Evolutionary conservation across 2,329 filamentous ascomycete species (phyloP).

Genomic region (Trichoderma sp.): DNA sequence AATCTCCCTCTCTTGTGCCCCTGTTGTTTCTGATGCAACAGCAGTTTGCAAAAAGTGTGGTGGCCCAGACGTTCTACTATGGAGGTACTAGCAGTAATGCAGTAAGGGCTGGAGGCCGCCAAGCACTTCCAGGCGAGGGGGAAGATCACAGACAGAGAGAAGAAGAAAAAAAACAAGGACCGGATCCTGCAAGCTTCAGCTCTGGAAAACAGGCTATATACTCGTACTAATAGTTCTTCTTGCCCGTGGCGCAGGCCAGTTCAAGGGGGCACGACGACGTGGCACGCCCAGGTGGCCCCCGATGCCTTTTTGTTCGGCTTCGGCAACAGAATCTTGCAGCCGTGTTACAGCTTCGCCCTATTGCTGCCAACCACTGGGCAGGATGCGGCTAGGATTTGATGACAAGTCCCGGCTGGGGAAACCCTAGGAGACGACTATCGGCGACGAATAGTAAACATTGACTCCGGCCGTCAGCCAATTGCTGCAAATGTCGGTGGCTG

Average conservation of each 20-base stretch:
- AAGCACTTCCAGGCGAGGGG: neutral
- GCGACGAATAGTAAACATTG: neutral
- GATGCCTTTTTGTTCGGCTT: neutral
- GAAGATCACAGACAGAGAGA: neutral
- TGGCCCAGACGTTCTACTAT: neutral
- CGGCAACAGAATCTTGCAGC: neutral
- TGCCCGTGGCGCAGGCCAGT: neutral
- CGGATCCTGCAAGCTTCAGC: neutral
- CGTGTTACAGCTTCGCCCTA: neutral
- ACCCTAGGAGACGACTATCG: neutral
- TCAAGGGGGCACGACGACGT: slow-evolving; percentile 7
- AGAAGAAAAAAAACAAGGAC: neutral
- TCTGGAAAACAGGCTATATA: neutral
- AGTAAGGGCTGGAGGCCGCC: neutral
- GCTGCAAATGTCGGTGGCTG: neutral
- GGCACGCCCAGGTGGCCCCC: slow-evolving; percentile 11
- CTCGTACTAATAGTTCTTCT: neutral
- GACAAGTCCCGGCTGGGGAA: neutral
- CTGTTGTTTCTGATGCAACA: neutral
- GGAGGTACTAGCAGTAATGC: neutral
- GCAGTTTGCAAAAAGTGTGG: neutral
- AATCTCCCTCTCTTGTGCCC: neutral
- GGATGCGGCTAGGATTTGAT: neutral
- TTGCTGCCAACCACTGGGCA: neutral
- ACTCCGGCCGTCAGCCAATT: neutral